A percentile compares a stretch with the other conserved stretches of the same genome.
Conservation (phyloP, 2,329 filamentous ascomycete species). For the Arthrobotrys pseudoclavata region DNA sequence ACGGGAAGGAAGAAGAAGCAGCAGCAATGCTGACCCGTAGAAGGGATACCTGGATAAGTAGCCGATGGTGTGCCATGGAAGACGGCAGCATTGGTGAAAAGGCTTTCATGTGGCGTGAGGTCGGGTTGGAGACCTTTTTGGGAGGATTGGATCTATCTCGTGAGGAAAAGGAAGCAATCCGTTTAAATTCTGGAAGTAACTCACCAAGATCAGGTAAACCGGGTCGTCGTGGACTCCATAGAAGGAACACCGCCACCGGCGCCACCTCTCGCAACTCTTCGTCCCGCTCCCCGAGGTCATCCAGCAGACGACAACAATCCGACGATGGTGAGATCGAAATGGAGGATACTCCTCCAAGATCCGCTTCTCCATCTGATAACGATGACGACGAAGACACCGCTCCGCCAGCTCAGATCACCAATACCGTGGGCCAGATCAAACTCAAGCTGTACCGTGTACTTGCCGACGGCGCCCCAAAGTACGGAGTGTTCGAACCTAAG, state of each 20-base stretch:
- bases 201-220: constrained; percentile 53
- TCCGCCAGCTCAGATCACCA: constrained; percentile 56
- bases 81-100: constrained; percentile 93
- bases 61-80: constrained; percentile 94
- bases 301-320: constrained; percentile 38
- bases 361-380: constrained; percentile 57
- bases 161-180: constrained; percentile 59
- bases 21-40: constrained; percentile 91
- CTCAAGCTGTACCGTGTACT: constrained; percentile 57
- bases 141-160: constrained; percentile 84
- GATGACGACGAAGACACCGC: constrained; percentile 57
- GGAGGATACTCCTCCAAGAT: constrained; percentile 58
- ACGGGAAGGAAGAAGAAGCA: constrained; percentile 93
- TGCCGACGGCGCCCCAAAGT: constrained; percentile 58
- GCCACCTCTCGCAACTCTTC: constrained; percentile 46
- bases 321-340: constrained; percentile 59
- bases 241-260: constrained; percentile 53
- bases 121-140: constrained; percentile 94
- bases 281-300: constrained; percentile 51
- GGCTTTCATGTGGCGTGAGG: constrained; percentile 96
- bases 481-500: constrained; percentile 59
- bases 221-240: constrained; percentile 47
- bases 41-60: constrained; percentile 99
- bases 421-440: constrained; percentile 59
- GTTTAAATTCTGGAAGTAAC: constrained; percentile 45